phyloP scores from a whole-genome alignment of 345 rosid species.

The Aquilaria malaccensis region DNA sequence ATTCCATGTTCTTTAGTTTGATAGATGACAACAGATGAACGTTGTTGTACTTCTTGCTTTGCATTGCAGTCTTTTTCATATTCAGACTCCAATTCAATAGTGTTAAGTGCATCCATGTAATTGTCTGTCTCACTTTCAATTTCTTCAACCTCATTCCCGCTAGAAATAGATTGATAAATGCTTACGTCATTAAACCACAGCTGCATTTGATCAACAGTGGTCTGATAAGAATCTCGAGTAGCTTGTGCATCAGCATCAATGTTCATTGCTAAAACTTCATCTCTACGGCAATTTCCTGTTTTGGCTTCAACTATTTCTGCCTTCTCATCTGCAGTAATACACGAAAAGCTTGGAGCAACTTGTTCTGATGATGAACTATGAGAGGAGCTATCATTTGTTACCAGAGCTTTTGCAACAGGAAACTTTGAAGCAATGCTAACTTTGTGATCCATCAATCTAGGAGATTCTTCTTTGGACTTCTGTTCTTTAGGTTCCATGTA shows the following conservation, averaged over 20 bases:
- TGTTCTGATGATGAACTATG: conserved; percentile 31
- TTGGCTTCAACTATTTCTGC: conserved; percentile 48
- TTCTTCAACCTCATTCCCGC: conserved; percentile 31
- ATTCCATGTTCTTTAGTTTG: conserved; percentile 5
- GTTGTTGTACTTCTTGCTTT: conserved; percentile 35
- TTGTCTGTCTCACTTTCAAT: conserved; percentile 75
- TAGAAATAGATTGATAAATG: conserved; percentile 20
- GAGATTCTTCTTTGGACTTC: conserved; percentile 30
- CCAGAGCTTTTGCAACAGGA: no score
- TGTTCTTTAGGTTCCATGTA: conserved; percentile 41
- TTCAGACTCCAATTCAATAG: conserved; percentile 76
- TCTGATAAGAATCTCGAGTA: conserved; percentile 3
- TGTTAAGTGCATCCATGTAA: conserved; percentile 78
- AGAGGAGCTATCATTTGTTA: conserved; percentile 13
- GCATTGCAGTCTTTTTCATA: conserved; percentile 39
- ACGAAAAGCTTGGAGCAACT: conserved; percentile 34
- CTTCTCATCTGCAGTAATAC: conserved; percentile 79
- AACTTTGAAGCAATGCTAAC: no score
- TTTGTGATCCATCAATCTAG: conserved; percentile 23
- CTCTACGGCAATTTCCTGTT: conserved; percentile 22
- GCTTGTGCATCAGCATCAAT: conserved; percentile 14
- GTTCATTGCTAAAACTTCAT: conserved; percentile 20
- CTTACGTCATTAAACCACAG: conserved; percentile 21
- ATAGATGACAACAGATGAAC: conserved; percentile 4
- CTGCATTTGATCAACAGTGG: conserved; percentile 21